phyloP scores from a whole-genome alignment of 2,329 filamentous ascomycete genomes.

The Acephala macrosclerotiorum region DNA sequence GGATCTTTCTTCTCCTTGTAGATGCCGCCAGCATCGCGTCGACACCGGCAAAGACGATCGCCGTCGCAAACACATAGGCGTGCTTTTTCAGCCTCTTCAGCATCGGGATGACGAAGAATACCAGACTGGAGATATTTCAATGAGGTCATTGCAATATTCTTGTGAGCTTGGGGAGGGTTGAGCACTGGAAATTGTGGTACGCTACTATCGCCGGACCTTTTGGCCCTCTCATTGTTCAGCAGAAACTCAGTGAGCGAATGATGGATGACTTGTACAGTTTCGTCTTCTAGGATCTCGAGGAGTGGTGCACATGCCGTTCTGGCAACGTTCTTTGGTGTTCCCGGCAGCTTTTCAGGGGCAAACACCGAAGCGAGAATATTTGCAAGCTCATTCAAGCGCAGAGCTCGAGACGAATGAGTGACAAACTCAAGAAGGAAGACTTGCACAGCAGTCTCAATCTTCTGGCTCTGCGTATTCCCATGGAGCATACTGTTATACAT shows the following conservation, averaged over 20 bases:
- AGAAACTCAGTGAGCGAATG: constrained; percentile 57
- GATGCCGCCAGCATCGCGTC: background rate
- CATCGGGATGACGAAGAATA: background rate
- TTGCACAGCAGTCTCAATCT: constrained; percentile 24
- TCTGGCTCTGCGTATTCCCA: constrained; percentile 22
- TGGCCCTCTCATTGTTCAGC: constrained; percentile 37
- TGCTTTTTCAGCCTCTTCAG: background rate
- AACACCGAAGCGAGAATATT: constrained; percentile 19
- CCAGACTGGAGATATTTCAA: constrained; percentile 19
- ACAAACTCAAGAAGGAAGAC: constrained; percentile 33
- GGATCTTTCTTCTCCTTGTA: constrained; percentile 6
- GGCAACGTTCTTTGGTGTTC: constrained; percentile 31
- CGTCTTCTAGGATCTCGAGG: constrained; percentile 53
- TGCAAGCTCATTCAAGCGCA: constrained; percentile 33
- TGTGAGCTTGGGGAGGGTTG: constrained; percentile 15
- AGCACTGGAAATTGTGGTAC: constrained; percentile 25
- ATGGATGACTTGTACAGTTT: constrained; percentile 53
- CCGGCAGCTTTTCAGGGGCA: constrained; percentile 18
- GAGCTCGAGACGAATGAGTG: constrained; percentile 35
- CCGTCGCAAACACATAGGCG: background rate
- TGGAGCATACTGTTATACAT: constrained; percentile 38
- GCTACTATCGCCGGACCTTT: constrained; percentile 1
- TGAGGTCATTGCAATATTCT: constrained; percentile 17
- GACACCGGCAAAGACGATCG: background rate
- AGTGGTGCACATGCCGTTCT: constrained; percentile 49